phyloP scores from a whole-genome alignment of 2,329 filamentous ascomycete genomes.

The Aspergillus luchuensis region DNA sequence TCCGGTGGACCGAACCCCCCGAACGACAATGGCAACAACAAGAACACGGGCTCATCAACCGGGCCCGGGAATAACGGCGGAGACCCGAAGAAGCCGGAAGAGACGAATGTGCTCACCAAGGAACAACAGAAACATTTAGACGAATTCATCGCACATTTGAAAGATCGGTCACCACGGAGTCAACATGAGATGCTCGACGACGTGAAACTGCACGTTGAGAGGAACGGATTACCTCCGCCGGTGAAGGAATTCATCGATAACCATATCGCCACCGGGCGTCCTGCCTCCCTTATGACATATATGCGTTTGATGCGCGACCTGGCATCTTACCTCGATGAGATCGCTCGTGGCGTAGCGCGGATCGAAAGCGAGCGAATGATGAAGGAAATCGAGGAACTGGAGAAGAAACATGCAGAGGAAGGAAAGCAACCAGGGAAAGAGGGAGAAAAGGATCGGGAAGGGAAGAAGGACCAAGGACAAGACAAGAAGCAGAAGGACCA shows the following conservation, averaged over 20 bases:
- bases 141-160: slow-evolving; percentile 58
- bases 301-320: slow-evolving; percentile 63
- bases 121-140: slow-evolving; percentile 62
- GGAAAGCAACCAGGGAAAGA: slow-evolving; percentile 20
- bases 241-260: slow-evolving; percentile 65
- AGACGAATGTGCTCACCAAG: slow-evolving; percentile 50
- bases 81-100: slow-evolving; percentile 37
- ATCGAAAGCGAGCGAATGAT: slow-evolving; percentile 28
- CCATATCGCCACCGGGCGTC: slow-evolving; percentile 49
- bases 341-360: slow-evolving; percentile 37
- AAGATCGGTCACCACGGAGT: slow-evolving; percentile 61
- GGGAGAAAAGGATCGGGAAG: slow-evolving; percentile 19
- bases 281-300: slow-evolving; percentile 56
- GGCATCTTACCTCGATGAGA: slow-evolving; percentile 57
- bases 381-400: slow-evolving; percentile 14
- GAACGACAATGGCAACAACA: slow-evolving; percentile 34
- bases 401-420: slow-evolving; percentile 19
- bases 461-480: slow-evolving; percentile 23
- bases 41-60: slow-evolving; percentile 34
- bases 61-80: slow-evolving; percentile 48
- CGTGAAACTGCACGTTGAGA: slow-evolving; percentile 64
- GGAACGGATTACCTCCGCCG: slow-evolving; percentile 70
- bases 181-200: slow-evolving; percentile 63
- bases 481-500: slow-evolving; percentile 30
- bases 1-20: slow-evolving; percentile 49